A percentile compares a stretch with the other conserved stretches of the same genome.
Evolutionary conservation across 2,329 filamentous ascomycete species (phyloP).

Genomic region (Aspergillus udagawae): DNA sequence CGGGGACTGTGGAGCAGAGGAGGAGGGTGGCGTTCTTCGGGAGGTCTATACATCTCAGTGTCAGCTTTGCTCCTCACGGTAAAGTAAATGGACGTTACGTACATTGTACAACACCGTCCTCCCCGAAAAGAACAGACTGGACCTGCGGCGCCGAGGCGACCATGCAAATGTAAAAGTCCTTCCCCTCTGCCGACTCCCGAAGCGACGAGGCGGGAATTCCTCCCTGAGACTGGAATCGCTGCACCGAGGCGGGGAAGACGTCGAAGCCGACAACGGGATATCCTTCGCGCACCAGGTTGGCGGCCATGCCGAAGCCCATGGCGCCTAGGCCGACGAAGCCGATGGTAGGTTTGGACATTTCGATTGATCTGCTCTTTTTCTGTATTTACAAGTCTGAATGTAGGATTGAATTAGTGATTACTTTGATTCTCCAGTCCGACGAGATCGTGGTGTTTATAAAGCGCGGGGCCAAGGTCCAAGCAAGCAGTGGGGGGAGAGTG

Average conservation of each 20-base stretch:
- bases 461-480: too few relatives aligned
- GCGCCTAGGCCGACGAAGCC: slow-evolving; percentile 73
- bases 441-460: not conserved
- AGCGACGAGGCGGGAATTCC: slow-evolving; percentile 58
- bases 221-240: slow-evolving; percentile 61
- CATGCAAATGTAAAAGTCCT: slow-evolving; percentile 66
- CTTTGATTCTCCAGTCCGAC: not conserved
- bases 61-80: not conserved
- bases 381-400: not conserved
- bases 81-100: not conserved
- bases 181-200: slow-evolving; percentile 57
- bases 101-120: slow-evolving; percentile 46
- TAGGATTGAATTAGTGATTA: not conserved
- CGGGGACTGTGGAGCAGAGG: slow-evolving; percentile 67
- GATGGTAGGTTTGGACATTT: slow-evolving; percentile 48
- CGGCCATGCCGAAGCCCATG: slow-evolving; percentile 81
- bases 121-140: slow-evolving; percentile 61
- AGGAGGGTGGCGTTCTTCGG: slow-evolving; percentile 59
- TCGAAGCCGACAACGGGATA: slow-evolving; percentile 69
- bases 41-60: slow-evolving; percentile 34
- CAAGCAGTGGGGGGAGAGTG: not conserved
- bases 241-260: slow-evolving; percentile 63
- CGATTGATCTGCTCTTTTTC: slow-evolving; percentile 3
- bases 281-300: slow-evolving; percentile 63
- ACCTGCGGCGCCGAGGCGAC: slow-evolving; percentile 70